Base-by-base conservation (phyloP, 345 rosid genomes). In the Lepidium didymum region DNA sequence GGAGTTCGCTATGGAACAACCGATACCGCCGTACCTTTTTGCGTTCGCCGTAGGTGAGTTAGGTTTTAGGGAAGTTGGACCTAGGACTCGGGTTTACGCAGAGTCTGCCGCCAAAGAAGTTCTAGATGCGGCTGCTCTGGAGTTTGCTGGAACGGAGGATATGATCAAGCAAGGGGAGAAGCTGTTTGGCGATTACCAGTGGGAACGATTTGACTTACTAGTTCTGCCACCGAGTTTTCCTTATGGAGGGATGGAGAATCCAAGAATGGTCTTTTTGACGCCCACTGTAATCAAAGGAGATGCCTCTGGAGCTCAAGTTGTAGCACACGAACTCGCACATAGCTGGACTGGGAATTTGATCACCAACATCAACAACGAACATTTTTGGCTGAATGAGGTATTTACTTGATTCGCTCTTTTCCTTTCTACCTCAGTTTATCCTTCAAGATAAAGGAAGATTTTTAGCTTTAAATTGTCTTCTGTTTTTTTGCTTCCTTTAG, bases 301-400 rank as follows among this genome's bases (percentile, higher is more conserved):
- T 56, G 88, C 87, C 0, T 78, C 87, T 36, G 97, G 98, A 1
- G 98, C 96, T 11, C 92, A 88, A 76, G 86, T 90, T 14, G 96
- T 93, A 29, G 98, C 96, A 0, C 97, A 90, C 45, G 94, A 90
- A 82, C 85, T 93, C 7, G 98, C 98, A 0, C 97, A 90, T 70
- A 93, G 94, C 68, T 90, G 98, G 96, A 93, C 97, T 1, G 96
- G 91, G 25, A 93, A 93, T 69, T 75, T 93, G 83, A 93, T 93
- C 31, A 90, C 97, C 46, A 93, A 90, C 67, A 80, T 68, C 69
- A 90, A 83, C 64, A 93, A 93, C 15, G 92, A 93, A 38, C 98
- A 93, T 72, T 93, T 93, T 60, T 90, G 98, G 97, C 77, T 93
- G 78, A 93, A 93, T 73, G 98, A 93, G 96, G 98, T 92, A 75